Percentiles rank a stretch among this genome's conserved stretches.
phyloP scores from a whole-genome alignment of 2,329 filamentous ascomycete genomes.

The Cladosporium sphaerospermum region DNA sequence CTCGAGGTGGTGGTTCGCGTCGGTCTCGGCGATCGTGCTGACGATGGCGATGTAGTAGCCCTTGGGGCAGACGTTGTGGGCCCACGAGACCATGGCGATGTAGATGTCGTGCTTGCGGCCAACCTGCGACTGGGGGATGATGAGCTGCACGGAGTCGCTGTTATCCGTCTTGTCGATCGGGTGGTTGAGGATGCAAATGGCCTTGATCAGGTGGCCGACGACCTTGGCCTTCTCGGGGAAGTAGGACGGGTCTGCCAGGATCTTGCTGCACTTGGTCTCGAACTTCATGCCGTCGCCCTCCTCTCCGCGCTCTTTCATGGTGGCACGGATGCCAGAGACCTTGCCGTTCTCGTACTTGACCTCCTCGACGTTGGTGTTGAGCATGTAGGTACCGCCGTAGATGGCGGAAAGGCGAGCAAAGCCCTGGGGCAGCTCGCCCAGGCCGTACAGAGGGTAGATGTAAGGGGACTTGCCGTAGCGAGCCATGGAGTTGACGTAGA shows the following conservation, averaged over 20 bases:
- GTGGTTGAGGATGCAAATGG: conserved; percentile 96
- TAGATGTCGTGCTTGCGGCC: conserved; percentile 98
- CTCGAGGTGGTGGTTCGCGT: conserved; percentile 92
- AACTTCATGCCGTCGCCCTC: conserved; percentile 75
- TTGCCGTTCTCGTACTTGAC: conserved; percentile 73
- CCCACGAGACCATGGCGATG: conserved; percentile 88
- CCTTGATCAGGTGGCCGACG: conserved; percentile 84
- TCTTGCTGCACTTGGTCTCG: conserved; percentile 91
- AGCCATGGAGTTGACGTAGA: conserved; percentile 97
- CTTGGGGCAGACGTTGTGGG: conserved; percentile 97
- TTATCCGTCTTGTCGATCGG: conserved; percentile 85
- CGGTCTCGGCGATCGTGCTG: conserved; percentile 88
- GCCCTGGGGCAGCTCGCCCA: conserved; percentile 93
- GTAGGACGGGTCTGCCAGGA: conserved; percentile 93
- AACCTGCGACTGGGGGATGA: conserved; percentile 96
- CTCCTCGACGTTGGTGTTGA: conserved; percentile 92
- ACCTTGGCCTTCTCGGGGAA: conserved; percentile 86
- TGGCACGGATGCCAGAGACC: conserved; percentile 93
- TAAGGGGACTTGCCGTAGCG: conserved; percentile 98
- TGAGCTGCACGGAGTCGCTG: conserved; percentile 84
- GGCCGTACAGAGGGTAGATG: conserved; percentile 97
- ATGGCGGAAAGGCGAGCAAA: conserved; percentile 97
- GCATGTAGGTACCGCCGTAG: conserved; percentile 98
- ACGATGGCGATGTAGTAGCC: conserved; percentile 99
- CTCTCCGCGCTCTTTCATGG: conserved; percentile 83